phyloP scores from a whole-genome alignment of 73 alveolate species.

The Paramecium sonneborni region DNA sequence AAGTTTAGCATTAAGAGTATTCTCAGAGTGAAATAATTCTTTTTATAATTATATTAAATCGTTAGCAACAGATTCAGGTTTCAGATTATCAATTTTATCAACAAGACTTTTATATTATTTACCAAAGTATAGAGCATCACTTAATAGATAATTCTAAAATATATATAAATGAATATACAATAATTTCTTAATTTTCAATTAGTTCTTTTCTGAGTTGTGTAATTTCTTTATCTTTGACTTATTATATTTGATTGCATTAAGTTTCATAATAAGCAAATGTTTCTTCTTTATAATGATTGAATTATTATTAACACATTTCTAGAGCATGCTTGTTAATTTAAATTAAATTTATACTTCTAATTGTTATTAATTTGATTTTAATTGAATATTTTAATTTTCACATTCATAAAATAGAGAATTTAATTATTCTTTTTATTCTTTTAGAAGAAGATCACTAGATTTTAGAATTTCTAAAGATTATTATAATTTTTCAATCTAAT shows the following conservation, averaged over 20 bases:
- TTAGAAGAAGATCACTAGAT: background rate
- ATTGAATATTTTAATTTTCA: background rate
- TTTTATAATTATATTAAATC: background rate
- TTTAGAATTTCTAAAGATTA: background rate
- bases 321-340: background rate
- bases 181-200: background rate
- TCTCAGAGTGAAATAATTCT: background rate
- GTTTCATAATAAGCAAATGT: background rate
- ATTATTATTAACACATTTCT: background rate
- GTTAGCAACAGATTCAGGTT: background rate
- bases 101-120: background rate
- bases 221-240: background rate
- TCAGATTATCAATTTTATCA: background rate
- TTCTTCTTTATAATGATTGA: background rate
- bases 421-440: background rate
- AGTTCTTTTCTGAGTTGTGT: background rate
- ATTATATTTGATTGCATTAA: background rate
- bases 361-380: background rate
- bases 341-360: background rate
- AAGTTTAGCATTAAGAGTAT: background rate
- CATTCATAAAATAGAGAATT: background rate
- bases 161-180: background rate
- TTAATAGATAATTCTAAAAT: background rate
- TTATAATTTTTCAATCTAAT: background rate
- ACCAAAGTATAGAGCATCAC: conserved; percentile 25